Evolutionary conservation across 805 yeast species (phyloP).

Genomic region (Schwanniomyces vanrijiae): DNA sequence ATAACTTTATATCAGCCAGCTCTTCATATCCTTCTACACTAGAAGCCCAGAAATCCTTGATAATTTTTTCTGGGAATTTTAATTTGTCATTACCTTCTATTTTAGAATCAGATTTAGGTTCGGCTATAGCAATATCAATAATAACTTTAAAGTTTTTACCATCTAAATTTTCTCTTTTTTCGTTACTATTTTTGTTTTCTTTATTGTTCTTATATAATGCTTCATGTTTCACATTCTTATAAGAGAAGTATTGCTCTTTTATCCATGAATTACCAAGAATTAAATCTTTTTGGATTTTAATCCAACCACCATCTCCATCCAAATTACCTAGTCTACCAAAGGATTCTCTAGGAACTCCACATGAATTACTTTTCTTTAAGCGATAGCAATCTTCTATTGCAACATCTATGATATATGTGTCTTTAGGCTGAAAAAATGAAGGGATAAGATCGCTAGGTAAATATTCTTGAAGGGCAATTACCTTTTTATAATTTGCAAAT

Average conservation of each 20-base stretch:
- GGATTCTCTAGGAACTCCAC: conserved; percentile 24
- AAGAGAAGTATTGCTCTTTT: conserved; percentile 38
- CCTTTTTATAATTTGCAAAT: conserved; percentile 40
- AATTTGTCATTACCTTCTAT: conserved; percentile 38
- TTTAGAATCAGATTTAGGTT: conserved; percentile 27
- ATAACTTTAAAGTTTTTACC: conserved; percentile 29
- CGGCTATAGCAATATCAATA: conserved; percentile 39
- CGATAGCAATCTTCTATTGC: conserved; percentile 31
- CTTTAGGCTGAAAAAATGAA: conserved; percentile 42
- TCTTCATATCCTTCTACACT: neutral
- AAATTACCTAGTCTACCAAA: conserved; percentile 28
- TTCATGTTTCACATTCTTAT: conserved; percentile 23
- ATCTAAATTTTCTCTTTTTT: conserved; percentile 5
- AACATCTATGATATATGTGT: conserved; percentile 40
- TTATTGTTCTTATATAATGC: conserved; percentile 12
- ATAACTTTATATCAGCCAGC: neutral
- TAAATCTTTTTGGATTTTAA: conserved; percentile 47
- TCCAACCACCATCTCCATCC: conserved; percentile 36
- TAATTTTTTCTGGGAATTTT: conserved; percentile 26
- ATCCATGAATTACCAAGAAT: conserved; percentile 45
- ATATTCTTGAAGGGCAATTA: conserved; percentile 21
- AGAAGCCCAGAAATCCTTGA: conserved; percentile 21
- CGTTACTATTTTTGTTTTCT: neutral
- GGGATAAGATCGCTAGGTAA: conserved; percentile 35
- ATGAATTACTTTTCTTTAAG: conserved; percentile 16